These are phyloP conservation scores for Anisodus acutangulus DNA, from an alignment of 257 asterid genomes.

Conservation along the genomic window DNA sequence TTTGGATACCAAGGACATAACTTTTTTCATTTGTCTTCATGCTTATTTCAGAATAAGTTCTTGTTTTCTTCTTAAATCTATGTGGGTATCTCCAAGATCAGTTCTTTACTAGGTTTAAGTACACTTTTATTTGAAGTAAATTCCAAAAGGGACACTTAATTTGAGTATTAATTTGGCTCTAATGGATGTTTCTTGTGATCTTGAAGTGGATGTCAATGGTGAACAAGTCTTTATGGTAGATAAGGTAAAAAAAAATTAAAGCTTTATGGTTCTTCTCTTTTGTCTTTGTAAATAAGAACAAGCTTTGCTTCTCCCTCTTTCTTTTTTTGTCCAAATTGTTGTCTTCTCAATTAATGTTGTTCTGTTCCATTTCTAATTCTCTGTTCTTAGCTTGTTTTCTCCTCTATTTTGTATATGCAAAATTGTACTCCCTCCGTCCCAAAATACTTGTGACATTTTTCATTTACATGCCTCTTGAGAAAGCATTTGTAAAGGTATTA, in stretches of 20 bases:
- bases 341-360: constrained; percentile 1
- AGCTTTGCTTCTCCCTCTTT: constrained; percentile 4
- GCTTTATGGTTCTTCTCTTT: constrained; percentile 31
- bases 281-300: not conserved
- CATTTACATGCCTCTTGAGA: not conserved
- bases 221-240: constrained; percentile 74
- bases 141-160: constrained; percentile 47
- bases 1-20: constrained; percentile 55
- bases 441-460: not conserved
- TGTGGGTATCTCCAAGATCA: constrained; percentile 32
- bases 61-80: constrained; percentile 37
- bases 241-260: constrained; percentile 52
- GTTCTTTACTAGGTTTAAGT: constrained; percentile 27
- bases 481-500: too few species aligned
- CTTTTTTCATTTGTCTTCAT: constrained; percentile 63
- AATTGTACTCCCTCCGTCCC: not conserved
- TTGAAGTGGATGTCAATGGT: constrained; percentile 92
- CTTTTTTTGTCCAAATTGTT: constrained; percentile 35
- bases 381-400: constrained; percentile 16
- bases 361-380: constrained; percentile 24
- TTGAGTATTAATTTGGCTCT: constrained; percentile 41
- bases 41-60: constrained; percentile 51
- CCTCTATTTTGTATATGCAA: not conserved
- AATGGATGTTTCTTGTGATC: constrained; percentile 68
- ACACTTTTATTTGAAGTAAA: constrained; percentile 20